These are phyloP conservation scores for Phytopythium sindhum DNA, from an alignment of 352 stramenopile species.

Conservation along the genomic window DNA sequence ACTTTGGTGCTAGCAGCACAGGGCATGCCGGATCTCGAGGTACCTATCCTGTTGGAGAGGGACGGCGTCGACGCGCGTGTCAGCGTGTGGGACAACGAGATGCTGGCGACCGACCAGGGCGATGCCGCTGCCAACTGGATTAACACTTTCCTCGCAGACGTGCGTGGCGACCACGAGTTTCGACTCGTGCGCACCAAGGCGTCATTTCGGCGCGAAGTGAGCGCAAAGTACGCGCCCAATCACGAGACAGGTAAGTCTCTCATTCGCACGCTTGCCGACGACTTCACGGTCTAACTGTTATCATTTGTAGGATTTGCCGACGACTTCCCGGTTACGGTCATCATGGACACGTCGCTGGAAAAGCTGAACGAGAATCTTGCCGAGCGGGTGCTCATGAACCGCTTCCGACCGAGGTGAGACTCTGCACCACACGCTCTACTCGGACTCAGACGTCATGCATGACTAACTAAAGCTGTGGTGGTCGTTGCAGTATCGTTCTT, in stretches of 20 bases:
- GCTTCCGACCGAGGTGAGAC: conserved; percentile 57
- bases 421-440: no score
- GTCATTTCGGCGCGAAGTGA: conserved; percentile 28
- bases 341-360: conserved; percentile 35
- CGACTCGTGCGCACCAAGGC: conserved; percentile 46
- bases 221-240: conserved; percentile 36
- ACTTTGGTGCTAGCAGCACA: conserved; percentile 32
- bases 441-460: no score
- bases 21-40: conserved; percentile 34
- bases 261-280: no score
- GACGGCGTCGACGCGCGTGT: conserved; percentile 20
- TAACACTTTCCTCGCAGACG: conserved; percentile 30
- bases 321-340: conserved; percentile 48
- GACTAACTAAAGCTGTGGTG: no score
- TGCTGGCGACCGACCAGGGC: conserved; percentile 43
- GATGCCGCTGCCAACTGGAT: conserved; percentile 41
- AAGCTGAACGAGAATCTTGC: conserved; percentile 36
- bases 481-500: conserved; percentile 71
- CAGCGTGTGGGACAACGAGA: conserved; percentile 34
- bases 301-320: conserved; percentile 47
- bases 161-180: conserved; percentile 20
- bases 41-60: conserved; percentile 31
- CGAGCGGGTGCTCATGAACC: conserved; percentile 40
- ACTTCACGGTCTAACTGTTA: neutral
- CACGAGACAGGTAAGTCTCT: conserved; percentile 39